Percentiles rank a stretch among this genome's conserved stretches.
phyloP scores from a whole-genome alignment of 202 grass and related monocot genomes.

The Sporobolus alterniflorus region DNA sequence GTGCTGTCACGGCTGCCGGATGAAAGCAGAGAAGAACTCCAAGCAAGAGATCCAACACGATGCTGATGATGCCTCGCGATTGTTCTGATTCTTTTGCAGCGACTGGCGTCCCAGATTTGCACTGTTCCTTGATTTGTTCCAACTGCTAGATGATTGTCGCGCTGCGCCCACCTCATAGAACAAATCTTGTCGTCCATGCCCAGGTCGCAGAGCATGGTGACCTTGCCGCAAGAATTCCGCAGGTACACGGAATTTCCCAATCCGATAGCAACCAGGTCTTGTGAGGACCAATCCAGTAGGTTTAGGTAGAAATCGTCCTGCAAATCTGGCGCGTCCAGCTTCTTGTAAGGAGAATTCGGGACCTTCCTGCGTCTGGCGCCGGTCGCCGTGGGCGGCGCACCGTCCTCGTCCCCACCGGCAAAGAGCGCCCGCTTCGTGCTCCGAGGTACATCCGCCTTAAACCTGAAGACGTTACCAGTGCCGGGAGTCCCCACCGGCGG shows the following conservation, averaged over 20 bases:
- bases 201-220: constrained; percentile 97
- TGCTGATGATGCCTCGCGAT: constrained; percentile 87
- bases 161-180: constrained; percentile 95
- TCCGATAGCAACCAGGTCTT: constrained; percentile 88
- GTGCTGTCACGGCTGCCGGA: constrained; percentile 91
- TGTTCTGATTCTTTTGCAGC: constrained; percentile 82
- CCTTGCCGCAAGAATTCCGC: constrained; percentile 99
- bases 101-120: constrained; percentile 95
- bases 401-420: constrained; percentile 53
- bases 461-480: no score
- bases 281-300: constrained; percentile 96
- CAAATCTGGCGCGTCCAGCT: constrained; percentile 89
- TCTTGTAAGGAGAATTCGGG: constrained; percentile 86
- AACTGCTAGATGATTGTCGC: constrained; percentile 81
- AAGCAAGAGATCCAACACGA: constrained; percentile 95
- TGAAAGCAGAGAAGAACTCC: constrained; percentile 93
- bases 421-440: constrained; percentile 65
- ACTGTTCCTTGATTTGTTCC: constrained; percentile 97
- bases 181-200: constrained; percentile 88
- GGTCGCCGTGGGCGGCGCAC: constrained; percentile 48
- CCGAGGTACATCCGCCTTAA: constrained; percentile 81
- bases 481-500: no score
- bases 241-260: constrained; percentile 93
- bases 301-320: constrained; percentile 99
- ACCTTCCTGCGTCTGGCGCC: constrained; percentile 72